Evolutionary conservation across 768 basidiomycete genomes (phyloP).

Genomic region (Boletellus ananas): DNA sequence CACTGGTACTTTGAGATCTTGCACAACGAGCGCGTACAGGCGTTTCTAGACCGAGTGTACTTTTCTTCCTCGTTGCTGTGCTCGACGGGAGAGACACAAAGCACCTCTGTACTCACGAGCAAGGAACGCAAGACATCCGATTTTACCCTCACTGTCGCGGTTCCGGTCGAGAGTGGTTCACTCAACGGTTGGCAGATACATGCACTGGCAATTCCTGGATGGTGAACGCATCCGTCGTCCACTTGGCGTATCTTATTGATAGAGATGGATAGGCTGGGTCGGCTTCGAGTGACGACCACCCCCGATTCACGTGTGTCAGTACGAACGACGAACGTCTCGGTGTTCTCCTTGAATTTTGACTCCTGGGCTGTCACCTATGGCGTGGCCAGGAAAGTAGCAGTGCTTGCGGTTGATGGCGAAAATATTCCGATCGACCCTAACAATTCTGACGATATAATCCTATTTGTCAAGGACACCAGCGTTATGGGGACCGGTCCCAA

Average conservation of each 20-base stretch:
- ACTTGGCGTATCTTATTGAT: neutral
- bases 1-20: slow-evolving; percentile 74
- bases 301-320: slow-evolving; percentile 7
- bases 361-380: neutral
- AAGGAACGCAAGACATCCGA: neutral
- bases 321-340: slow-evolving; percentile 24
- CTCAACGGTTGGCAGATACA: slow-evolving; percentile 69
- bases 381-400: neutral
- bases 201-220: slow-evolving; percentile 58
- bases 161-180: slow-evolving; percentile 65
- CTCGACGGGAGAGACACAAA: neutral
- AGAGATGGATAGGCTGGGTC: slow-evolving; percentile 12
- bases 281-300: slow-evolving; percentile 15
- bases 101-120: neutral
- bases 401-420: slow-evolving; percentile 15
- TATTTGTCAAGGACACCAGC: slow-evolving; percentile 7
- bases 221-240: slow-evolving; percentile 40
- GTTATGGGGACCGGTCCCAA: neutral
- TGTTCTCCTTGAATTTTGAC: slow-evolving; percentile 20
- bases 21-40: slow-evolving; percentile 47
- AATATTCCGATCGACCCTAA: neutral
- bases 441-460: neutral
- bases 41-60: slow-evolving; percentile 47
- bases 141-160: slow-evolving; percentile 73
- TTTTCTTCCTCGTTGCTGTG: slow-evolving; percentile 2